Percentiles rank a stretch among this genome's conserved stretches.
phyloP scores from a whole-genome alignment of 768 basidiomycete genomes.

The Lepiota subincarnata region DNA sequence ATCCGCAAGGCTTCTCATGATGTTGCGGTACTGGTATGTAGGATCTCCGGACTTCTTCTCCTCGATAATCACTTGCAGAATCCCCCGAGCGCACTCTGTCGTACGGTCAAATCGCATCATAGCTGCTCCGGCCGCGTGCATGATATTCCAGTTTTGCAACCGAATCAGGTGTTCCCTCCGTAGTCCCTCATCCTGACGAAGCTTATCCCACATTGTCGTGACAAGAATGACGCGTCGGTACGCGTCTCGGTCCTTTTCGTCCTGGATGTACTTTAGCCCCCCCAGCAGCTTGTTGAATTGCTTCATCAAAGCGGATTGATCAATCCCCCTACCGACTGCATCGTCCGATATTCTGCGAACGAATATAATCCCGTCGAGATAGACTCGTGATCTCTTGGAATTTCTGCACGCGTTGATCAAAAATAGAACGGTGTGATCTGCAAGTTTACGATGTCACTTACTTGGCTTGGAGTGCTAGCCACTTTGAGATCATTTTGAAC shows the following conservation, averaged over 20 bases:
- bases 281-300: background rate
- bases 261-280: background rate
- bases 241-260: background rate
- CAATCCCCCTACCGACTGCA: background rate
- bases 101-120: background rate
- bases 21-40: background rate
- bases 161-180: background rate
- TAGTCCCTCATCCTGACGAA: background rate
- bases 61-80: background rate
- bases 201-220: slow-evolving; percentile 3
- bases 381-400: background rate
- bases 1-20: background rate
- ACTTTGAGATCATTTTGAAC: background rate
- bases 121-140: background rate
- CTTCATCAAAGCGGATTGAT: background rate
- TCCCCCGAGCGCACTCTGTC: background rate
- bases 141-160: background rate
- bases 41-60: background rate
- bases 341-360: background rate
- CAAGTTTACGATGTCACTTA: background rate
- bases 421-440: background rate
- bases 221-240: slow-evolving; percentile 1
- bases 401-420: background rate
- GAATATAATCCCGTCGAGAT: slow-evolving; percentile 2
- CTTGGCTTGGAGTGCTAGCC: background rate